Conservation (phyloP, 495 filamentous ascomycete genomes). For the Paragyromitra xinjiangensis region DNA sequence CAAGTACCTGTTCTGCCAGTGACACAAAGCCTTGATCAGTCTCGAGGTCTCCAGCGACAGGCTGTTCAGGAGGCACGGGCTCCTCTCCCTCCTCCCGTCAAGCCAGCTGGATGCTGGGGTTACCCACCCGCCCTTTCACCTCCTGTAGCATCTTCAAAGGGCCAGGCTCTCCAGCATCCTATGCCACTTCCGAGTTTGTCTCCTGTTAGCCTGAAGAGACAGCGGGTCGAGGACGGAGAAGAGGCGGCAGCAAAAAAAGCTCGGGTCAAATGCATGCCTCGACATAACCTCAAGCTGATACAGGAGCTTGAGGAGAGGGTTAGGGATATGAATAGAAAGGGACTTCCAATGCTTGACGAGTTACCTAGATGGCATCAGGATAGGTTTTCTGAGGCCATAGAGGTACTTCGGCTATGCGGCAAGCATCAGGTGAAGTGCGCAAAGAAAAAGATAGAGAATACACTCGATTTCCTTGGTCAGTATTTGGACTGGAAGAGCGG, state of each 20-base stretch:
- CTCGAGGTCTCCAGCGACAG: background rate
- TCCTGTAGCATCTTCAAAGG: background rate
- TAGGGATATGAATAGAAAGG: background rate
- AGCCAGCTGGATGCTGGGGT: background rate
- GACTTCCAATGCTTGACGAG: background rate
- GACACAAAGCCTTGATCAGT: background rate
- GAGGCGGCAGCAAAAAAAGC: background rate
- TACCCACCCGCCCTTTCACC: background rate
- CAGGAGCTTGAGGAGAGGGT: background rate
- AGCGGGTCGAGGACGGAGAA: background rate
- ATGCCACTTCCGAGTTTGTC: background rate
- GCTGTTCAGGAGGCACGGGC: background rate
- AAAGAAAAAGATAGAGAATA: slow-evolving; percentile 1
- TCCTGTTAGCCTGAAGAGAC: background rate
- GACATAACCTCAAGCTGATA: background rate
- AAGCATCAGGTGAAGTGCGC: background rate
- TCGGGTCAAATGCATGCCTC: background rate
- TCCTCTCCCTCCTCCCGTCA: background rate
- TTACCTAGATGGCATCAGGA: background rate
- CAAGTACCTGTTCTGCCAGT: background rate
- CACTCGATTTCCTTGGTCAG: background rate
- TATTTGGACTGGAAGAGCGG: background rate
- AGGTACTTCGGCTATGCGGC: background rate
- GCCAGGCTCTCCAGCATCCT: background rate
- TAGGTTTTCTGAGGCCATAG: background rate